Evolutionary conservation across 495 filamentous ascomycete species (phyloP), one percentile per base, ranked within the genome.

Genomic region (Sabuloglossum arenarium): DNA sequence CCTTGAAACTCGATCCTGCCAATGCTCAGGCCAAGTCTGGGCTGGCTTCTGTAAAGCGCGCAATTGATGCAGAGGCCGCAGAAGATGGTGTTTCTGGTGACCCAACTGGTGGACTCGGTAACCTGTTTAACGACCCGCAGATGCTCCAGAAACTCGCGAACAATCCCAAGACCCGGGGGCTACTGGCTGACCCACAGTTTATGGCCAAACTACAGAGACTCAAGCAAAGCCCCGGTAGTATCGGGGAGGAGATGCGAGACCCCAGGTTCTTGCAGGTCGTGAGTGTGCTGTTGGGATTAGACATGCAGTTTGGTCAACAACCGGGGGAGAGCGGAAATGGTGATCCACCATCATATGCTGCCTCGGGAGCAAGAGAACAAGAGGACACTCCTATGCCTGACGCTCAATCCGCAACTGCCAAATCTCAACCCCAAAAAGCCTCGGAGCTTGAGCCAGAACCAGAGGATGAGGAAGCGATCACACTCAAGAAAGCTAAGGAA

Each of bases 21-120:
- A 97, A 97, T 67, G 85, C 85, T 8, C 89, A 94, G 70, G 84
- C 90, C 63, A 94, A 95, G 72, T 82, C 82, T 45, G 89, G 89
- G 28, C 71, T 91, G 28, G 80, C 79, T 5, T 76, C 86, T 12
- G 86, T 94, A 30, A 77, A 90, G 69, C 76, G 86, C 46, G 88
- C 90, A n/a, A 88, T 97, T 62, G 79, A 90, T 58, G 76, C 80
- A 23, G 87, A 93, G 65, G 82, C 79, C 30, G 66, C 71, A 55
- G 80, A 76, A 39, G 81, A 82, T 59, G 84, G 84, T 69, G 72
- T 70, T 50, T 10, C 52, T 32, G 78, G 75, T 60, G 82, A 88
- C 65, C 81, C 84, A 25, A 74, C 65, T 34, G 85, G 75, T 42
- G 89, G 88, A 42, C 75, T 98, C 14, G 87, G 86, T 56, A 77